Conservation (phyloP, 2,329 filamentous ascomycete genomes). For the Verticillium nubilum region DNA sequence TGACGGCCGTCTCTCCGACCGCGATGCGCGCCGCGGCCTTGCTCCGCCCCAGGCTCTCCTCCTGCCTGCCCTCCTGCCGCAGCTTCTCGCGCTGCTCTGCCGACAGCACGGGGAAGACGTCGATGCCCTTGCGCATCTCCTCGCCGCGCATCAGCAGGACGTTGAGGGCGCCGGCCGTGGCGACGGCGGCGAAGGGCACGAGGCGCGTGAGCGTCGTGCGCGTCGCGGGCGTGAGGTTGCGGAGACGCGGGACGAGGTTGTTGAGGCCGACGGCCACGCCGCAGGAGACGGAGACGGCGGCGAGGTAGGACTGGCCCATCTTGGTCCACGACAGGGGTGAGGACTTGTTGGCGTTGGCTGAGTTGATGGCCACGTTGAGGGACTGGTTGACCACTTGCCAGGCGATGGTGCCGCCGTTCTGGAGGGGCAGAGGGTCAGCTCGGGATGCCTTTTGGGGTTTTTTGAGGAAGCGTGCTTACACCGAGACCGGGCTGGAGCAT, state of each 20-base stretch:
- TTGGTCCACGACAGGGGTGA: constrained; percentile 77
- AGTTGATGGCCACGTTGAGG: constrained; percentile 97
- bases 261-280: constrained; percentile 91
- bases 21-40: constrained; percentile 83
- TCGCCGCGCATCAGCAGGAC: constrained; percentile 97
- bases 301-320: constrained; percentile 82
- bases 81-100: constrained; percentile 60
- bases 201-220: constrained; percentile 75
- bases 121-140: constrained; percentile 89
- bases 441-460: neutral
- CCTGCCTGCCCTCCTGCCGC: constrained; percentile 51
- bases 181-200: constrained; percentile 93
- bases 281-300: constrained; percentile 90
- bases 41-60: constrained; percentile 72
- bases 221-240: constrained; percentile 67
- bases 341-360: constrained; percentile 96
- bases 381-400: constrained; percentile 98
- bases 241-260: constrained; percentile 78
- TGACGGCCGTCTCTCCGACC: constrained; percentile 87
- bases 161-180: constrained; percentile 84
- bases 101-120: constrained; percentile 79
- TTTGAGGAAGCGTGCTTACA: constrained; percentile 35
- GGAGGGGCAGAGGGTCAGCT: constrained; percentile 5
- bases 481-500: constrained; percentile 90
- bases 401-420: constrained; percentile 77